Evolutionary conservation across 2,329 filamentous ascomycete genomes (phyloP).

Genomic region (Fusarium phyllophilum): DNA sequence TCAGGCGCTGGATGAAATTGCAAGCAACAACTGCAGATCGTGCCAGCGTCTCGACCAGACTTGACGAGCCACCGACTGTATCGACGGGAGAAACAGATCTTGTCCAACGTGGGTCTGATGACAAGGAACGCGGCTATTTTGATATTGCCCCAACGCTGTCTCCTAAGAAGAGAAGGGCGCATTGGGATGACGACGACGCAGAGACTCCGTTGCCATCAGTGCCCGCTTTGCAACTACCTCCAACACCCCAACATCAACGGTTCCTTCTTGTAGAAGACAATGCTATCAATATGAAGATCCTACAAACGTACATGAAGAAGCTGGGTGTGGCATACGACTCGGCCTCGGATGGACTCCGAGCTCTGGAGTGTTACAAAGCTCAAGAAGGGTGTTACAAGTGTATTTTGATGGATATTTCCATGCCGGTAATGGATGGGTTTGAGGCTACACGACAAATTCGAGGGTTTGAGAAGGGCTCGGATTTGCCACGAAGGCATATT

Average conservation of each 20-base stretch:
- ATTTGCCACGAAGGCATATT: constrained; percentile 54
- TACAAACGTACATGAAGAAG: constrained; percentile 50
- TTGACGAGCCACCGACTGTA: constrained; percentile 1
- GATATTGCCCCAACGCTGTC: neutral
- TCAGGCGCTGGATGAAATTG: constrained; percentile 43
- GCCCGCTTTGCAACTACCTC: neutral
- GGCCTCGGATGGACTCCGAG: constrained; percentile 49
- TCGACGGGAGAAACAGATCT: neutral
- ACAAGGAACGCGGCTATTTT: neutral
- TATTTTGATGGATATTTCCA: constrained; percentile 62
- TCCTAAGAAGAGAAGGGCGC: constrained; percentile 13
- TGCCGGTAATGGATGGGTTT: constrained; percentile 67
- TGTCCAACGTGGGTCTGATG: neutral
- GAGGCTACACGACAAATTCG: constrained; percentile 62
- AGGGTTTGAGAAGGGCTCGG: constrained; percentile 56
- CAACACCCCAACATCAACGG: neutral
- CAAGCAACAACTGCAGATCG: constrained; percentile 8
- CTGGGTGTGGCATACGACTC: constrained; percentile 43
- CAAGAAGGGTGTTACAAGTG: constrained; percentile 41
- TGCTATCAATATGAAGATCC: constrained; percentile 51
- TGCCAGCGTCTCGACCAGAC: constrained; percentile 20
- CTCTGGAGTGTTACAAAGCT: constrained; percentile 45
- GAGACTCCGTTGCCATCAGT: neutral
- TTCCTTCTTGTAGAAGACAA: constrained; percentile 57
- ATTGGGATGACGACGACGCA: neutral